phyloP scores from a whole-genome alignment of 129 eudicot genomes.

The Helichrysum umbraculigerum region DNA sequence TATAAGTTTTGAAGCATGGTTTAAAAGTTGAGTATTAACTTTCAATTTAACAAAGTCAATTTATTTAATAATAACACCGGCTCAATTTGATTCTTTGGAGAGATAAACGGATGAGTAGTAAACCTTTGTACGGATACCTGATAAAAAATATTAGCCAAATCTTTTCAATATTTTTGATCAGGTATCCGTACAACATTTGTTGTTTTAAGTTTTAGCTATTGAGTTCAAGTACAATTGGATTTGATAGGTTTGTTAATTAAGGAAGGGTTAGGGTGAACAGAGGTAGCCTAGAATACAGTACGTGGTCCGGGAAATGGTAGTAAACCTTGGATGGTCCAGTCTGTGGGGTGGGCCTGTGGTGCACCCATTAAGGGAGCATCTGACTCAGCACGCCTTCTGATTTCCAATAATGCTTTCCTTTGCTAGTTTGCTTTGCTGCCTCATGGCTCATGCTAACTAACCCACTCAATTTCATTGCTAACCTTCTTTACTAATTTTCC shows the following conservation, averaged over 20 bases:
- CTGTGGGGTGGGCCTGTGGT: constrained; percentile 29
- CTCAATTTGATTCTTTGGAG: too few relatives aligned
- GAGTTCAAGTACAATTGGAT: background rate
- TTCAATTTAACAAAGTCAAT: too few relatives aligned
- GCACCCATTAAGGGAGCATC: constrained; percentile 41
- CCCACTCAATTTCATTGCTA: constrained; percentile 11
- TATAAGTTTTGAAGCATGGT: too few relatives aligned
- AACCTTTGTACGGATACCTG: too few relatives aligned
- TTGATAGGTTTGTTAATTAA: background rate
- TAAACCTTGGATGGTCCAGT: constrained; percentile 20
- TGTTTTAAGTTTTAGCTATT: too few relatives aligned
- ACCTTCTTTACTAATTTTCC: background rate
- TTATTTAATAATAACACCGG: too few relatives aligned
- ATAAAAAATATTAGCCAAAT: too few relatives aligned
- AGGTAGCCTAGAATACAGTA: background rate
- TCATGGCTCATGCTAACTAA: constrained; percentile 29
- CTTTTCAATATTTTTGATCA: too few relatives aligned
- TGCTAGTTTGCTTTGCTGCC: background rate
- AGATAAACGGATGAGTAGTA: too few relatives aligned
- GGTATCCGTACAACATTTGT: too few relatives aligned
- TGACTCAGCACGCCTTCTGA: constrained; percentile 38
- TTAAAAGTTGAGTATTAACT: too few relatives aligned
- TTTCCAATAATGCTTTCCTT: constrained; percentile 12
- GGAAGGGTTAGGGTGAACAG: too few relatives aligned
- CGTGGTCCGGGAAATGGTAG: background rate